Conservation (phyloP, 1,139 yeast genomes). For the Blastobotrys raffinosifermentans region DNA sequence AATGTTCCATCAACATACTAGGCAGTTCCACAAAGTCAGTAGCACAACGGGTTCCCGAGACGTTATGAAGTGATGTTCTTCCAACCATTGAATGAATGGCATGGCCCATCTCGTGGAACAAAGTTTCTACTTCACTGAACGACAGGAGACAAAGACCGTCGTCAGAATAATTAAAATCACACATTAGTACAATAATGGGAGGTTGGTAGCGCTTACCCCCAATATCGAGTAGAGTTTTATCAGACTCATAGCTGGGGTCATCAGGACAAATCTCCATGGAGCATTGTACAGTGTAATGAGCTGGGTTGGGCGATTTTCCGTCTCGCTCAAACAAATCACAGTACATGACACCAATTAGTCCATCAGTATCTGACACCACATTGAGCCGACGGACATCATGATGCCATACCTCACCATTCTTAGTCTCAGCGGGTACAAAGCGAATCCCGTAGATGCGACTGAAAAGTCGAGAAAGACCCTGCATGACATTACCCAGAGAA, state of each 20-base stretch:
- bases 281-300: conserved; percentile 96
- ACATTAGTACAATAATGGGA: conserved; percentile 84
- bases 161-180: conserved; percentile 60
- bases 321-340: conserved; percentile 59
- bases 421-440: conserved; percentile 59
- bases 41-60: conserved; percentile 91
- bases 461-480: conserved; percentile 73
- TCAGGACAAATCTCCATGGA: conserved; percentile 65
- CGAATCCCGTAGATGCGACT: conserved; percentile 67
- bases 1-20: conserved; percentile 89
- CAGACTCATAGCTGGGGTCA: conserved; percentile 29
- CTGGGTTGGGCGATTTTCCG: conserved; percentile 67
- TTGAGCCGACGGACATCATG: conserved; percentile 78
- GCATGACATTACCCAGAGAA: conserved; percentile 80
- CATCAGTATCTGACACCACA: conserved; percentile 58
- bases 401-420: conserved; percentile 83
- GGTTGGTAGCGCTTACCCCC: conserved; percentile 55
- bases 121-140: conserved; percentile 79
- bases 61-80: conserved; percentile 79
- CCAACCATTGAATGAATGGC: conserved; percentile 98
- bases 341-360: conserved; percentile 57
- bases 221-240: conserved; percentile 21
- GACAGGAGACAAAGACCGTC: conserved; percentile 46
- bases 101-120: conserved; percentile 98
- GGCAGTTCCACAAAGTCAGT: conserved; percentile 97